Conservation (phyloP, 345 rosid genomes). For the Alliaria petiolata region DNA sequence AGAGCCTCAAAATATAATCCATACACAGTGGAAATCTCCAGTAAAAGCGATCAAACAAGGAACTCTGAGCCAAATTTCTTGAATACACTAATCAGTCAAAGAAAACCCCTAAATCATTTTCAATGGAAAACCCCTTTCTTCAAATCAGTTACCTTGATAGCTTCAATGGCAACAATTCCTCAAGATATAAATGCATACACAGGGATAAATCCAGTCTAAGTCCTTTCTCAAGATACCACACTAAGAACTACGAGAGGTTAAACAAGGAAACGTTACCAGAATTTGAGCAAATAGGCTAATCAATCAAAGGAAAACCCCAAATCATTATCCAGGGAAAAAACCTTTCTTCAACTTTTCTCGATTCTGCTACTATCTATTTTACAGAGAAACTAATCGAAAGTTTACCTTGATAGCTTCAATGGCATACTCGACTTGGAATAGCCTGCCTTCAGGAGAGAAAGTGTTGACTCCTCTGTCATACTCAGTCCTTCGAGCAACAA, state of each 20-base stretch:
- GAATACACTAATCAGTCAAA: not conserved
- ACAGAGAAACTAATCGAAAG: not conserved
- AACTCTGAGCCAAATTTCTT: not conserved
- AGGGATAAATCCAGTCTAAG: not conserved
- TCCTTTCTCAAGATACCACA: not conserved
- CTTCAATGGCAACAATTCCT: constrained; percentile 54
- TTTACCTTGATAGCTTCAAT: constrained; percentile 97
- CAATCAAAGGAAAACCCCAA: not conserved
- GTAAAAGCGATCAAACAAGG: not conserved
- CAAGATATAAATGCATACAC: not conserved
- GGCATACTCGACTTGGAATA: constrained; percentile 97
- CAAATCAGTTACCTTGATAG: constrained; percentile 21
- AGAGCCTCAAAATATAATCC: not conserved
- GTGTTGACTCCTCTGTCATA: constrained; percentile 99
- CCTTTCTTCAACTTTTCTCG: not conserved
- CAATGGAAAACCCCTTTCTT: not conserved
- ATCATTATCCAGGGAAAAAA: not conserved
- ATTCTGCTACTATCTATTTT: not conserved
- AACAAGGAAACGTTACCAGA: not conserved
- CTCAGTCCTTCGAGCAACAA: constrained; percentile 64
- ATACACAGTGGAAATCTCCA: not conserved
- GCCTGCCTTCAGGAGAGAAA: constrained; percentile 94
- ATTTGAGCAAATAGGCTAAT: not conserved
- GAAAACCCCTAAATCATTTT: not conserved
- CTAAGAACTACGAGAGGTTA: not conserved